Conservation (phyloP, 768 basidiomycete genomes). For the Hericium rajendrae region DNA sequence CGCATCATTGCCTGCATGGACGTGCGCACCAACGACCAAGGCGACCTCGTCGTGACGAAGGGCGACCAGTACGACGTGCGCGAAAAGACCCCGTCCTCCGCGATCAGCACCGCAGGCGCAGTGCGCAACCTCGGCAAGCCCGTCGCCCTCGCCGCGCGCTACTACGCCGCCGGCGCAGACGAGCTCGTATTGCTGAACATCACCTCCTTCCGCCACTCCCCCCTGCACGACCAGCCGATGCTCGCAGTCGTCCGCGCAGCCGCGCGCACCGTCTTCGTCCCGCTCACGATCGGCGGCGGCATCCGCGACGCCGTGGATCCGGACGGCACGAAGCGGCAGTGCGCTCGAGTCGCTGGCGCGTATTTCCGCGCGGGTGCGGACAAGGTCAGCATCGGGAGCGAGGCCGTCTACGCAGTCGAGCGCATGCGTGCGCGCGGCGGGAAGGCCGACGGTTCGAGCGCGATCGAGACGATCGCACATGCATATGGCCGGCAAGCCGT, state of each 20-base stretch:
- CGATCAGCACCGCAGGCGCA: conserved; percentile 47
- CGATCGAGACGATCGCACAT: conserved; percentile 86
- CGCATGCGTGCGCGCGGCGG: conserved; percentile 44
- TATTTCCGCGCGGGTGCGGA: conserved; percentile 98
- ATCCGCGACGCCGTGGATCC: conserved; percentile 96
- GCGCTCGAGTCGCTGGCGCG: conserved; percentile 92
- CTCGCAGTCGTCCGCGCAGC: conserved; percentile 87
- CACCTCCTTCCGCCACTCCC: conserved; percentile 96
- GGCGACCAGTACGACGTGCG: conserved; percentile 99
- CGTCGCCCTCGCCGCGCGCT: conserved; percentile 78
- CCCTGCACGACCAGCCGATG: conserved; percentile 96
- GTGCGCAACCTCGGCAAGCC: conserved; percentile 98
- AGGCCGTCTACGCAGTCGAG: conserved; percentile 93
- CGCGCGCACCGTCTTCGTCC: conserved; percentile 86
- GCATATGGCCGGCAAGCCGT: conserved; percentile 95
- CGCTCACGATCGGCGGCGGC: conserved; percentile 97
- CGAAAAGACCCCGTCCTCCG: conserved; percentile 42
- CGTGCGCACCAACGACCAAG: conserved; percentile 90
- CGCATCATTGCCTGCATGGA: conserved; percentile 97
- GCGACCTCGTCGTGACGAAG: conserved; percentile 97
- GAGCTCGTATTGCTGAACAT: conserved; percentile 98
- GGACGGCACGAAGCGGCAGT: conserved; percentile 80
- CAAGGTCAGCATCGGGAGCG: conserved; percentile 96
- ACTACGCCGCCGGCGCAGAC: conserved; percentile 85
- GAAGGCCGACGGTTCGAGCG: conserved; percentile 61